Conservation (phyloP, 495 filamentous ascomycete species). For the Penicillium dipodomyicola region DNA sequence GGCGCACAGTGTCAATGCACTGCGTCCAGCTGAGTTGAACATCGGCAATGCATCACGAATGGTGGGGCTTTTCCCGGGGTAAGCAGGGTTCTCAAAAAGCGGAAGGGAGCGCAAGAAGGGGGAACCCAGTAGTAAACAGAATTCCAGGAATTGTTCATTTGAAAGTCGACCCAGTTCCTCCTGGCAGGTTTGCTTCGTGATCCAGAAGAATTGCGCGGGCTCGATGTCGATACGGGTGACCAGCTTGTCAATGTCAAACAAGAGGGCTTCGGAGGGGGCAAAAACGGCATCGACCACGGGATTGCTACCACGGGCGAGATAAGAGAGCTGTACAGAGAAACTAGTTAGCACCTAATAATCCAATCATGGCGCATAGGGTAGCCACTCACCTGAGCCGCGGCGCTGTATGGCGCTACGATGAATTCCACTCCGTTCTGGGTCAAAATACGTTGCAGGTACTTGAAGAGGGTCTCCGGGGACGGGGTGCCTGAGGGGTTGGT, state of each 20-base stretch:
- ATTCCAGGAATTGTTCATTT: slow-evolving; percentile 75
- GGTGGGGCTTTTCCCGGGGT: slow-evolving; percentile 44
- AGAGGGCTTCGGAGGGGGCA: slow-evolving; percentile 80
- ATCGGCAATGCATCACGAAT: slow-evolving; percentile 69
- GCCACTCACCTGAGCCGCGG: slow-evolving; percentile 73
- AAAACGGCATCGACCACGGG: slow-evolving; percentile 74
- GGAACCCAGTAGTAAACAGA: slow-evolving; percentile 79
- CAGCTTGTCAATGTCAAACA: slow-evolving; percentile 82
- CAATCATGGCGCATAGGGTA: background rate
- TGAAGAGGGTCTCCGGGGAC: slow-evolving; percentile 60
- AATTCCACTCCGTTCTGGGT: slow-evolving; percentile 68
- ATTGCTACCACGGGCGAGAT: slow-evolving; percentile 67
- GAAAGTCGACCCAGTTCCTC: slow-evolving; percentile 65
- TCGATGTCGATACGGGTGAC: slow-evolving; percentile 77
- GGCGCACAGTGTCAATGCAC: slow-evolving; percentile 61
- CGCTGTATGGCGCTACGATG: slow-evolving; percentile 85
- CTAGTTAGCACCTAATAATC: slow-evolving; percentile 11
- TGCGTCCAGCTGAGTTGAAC: slow-evolving; percentile 63
- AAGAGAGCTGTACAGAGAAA: slow-evolving; percentile 61
- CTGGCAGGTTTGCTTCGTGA: slow-evolving; percentile 68
- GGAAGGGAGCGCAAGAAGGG: slow-evolving; percentile 76
- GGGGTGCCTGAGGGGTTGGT: slow-evolving; percentile 47
- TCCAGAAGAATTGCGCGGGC: slow-evolving; percentile 60
- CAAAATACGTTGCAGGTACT: slow-evolving; percentile 71
- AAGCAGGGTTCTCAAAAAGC: slow-evolving; percentile 59